A percentile compares a stretch with the other conserved stretches of the same genome.
phyloP scores from a whole-genome alignment of 306 rosid species.

The Senna siamea region DNA sequence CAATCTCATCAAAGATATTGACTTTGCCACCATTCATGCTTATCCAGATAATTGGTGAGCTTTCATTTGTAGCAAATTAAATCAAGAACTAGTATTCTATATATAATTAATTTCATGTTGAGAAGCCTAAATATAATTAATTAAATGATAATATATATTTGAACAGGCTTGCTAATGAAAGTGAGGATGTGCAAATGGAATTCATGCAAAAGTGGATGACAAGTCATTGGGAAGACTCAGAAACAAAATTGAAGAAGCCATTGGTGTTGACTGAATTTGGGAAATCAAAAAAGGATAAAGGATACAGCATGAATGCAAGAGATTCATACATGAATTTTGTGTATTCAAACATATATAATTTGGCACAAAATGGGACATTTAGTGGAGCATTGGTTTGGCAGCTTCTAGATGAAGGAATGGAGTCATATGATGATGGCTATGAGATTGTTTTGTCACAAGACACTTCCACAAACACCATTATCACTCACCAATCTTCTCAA shows the following conservation, averaged over 20 bases:
- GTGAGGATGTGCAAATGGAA: constrained; percentile 47
- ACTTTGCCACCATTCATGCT: constrained; percentile 65
- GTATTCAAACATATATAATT: constrained; percentile 44
- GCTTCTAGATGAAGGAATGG: constrained; percentile 57
- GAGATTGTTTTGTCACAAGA: constrained; percentile 54
- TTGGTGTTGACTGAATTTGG: constrained; percentile 31
- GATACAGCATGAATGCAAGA: neutral
- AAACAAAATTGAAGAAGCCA: constrained; percentile 54
- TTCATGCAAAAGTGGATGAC: constrained; percentile 51
- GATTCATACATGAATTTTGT: constrained; percentile 27
- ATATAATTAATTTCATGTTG: too few relatives aligned
- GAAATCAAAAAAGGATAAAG: neutral
- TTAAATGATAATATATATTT: too few relatives aligned
- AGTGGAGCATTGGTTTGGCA: constrained; percentile 63
- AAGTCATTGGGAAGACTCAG: constrained; percentile 50
- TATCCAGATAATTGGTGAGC: constrained; percentile 61
- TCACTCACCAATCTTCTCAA: constrained; percentile 51
- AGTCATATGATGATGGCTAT: constrained; percentile 47
- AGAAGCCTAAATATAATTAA: too few relatives aligned
- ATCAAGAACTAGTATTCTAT: too few relatives aligned
- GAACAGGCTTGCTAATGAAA: constrained; percentile 41
- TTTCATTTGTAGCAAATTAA: too few relatives aligned
- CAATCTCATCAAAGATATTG: constrained; percentile 50
- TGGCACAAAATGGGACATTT: constrained; percentile 44
- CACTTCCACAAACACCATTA: constrained; percentile 37